These are phyloP conservation scores for Beauveria bassiana DNA, from an alignment of 2,329 filamentous ascomycete species.

Conservation along the genomic window DNA sequence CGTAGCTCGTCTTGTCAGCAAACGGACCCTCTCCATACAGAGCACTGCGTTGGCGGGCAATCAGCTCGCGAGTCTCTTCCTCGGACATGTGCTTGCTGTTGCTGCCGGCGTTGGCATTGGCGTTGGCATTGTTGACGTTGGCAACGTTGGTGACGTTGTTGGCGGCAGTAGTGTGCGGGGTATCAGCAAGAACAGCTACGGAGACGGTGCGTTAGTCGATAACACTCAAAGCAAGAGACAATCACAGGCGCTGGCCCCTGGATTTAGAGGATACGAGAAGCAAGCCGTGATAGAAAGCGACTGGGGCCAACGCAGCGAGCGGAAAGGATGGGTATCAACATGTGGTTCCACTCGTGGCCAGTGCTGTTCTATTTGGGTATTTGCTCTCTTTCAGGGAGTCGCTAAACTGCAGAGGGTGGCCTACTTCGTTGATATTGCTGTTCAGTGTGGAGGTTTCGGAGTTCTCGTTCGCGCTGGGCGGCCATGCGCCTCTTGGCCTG, in stretches of 20 bases:
- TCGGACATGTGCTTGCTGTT: slow-evolving; percentile 81
- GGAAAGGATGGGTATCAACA: slow-evolving; percentile 14
- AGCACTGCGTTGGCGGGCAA: slow-evolving; percentile 90
- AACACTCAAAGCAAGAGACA: slow-evolving; percentile 17
- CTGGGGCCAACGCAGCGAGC: slow-evolving; percentile 8
- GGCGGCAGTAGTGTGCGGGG: slow-evolving; percentile 21
- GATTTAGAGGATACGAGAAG: neutral
- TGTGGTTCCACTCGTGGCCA: slow-evolving; percentile 15
- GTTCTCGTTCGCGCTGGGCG: slow-evolving; percentile 95
- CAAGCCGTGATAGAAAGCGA: slow-evolving; percentile 11
- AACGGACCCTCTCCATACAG: slow-evolving; percentile 75
- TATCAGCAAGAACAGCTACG: slow-evolving; percentile 45
- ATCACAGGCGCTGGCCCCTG: slow-evolving; percentile 7
- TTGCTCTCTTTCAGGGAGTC: slow-evolving; percentile 26
- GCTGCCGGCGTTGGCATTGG: slow-evolving; percentile 17
- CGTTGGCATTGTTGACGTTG: slow-evolving; percentile 2
- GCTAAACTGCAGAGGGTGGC: slow-evolving; percentile 70
- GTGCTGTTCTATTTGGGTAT: slow-evolving; percentile 27
- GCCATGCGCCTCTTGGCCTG: slow-evolving; percentile 99
- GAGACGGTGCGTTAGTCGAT: slow-evolving; percentile 30
- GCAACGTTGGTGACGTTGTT: slow-evolving; percentile 9
- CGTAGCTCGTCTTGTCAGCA: slow-evolving; percentile 57
- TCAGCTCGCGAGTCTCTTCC: slow-evolving; percentile 90
- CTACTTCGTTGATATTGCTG: slow-evolving; percentile 99
- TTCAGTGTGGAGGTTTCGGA: slow-evolving; percentile 99